Conservation (phyloP, 139 green algal genomes). For the Mychonastes homosphaera region DNA sequence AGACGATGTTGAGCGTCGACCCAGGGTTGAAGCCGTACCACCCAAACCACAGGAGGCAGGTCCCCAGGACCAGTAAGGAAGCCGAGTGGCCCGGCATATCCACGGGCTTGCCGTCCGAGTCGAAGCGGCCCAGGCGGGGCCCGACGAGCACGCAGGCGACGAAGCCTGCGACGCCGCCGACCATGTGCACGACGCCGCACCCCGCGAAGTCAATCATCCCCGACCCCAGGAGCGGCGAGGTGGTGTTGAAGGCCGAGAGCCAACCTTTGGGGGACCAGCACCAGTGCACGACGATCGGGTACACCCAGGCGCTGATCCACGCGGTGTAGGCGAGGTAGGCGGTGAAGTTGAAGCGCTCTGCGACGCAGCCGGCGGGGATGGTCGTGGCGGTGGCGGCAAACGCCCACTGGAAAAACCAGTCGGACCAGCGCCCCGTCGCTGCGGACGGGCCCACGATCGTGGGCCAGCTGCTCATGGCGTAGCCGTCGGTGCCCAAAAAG, state of each 20-base stretch:
- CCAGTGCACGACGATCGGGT: conserved; percentile 62
- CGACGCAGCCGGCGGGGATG: conserved; percentile 54
- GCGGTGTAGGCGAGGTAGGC: conserved; percentile 48
- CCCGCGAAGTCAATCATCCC: conserved; percentile 73
- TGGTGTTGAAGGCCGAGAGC: conserved; percentile 35
- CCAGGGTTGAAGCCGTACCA: conserved; percentile 86
- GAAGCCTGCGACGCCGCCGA: conserved; percentile 46
- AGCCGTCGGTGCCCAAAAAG: conserved; percentile 49
- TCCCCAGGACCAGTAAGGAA: conserved; percentile 44
- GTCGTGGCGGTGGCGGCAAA: conserved; percentile 58
- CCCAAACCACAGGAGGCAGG: conserved; percentile 82
- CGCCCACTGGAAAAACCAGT: conserved; percentile 65
- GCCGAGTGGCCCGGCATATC: conserved; percentile 52
- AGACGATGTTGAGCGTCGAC: conserved; percentile 43
- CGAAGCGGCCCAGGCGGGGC: conserved; percentile 85
- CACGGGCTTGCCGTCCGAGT: conserved; percentile 59
- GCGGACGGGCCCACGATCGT: neutral
- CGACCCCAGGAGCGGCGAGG: conserved; percentile 29
- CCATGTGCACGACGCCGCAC: conserved; percentile 63
- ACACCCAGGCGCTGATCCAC: conserved; percentile 55
- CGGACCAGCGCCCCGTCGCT: conserved; percentile 20
- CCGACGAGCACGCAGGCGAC: conserved; percentile 70
- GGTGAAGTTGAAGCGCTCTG: conserved; percentile 60
- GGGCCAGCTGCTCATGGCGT: conserved; percentile 24
- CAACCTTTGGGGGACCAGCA: conserved; percentile 46